Percentiles rank a stretch among this genome's conserved stretches.
These are phyloP conservation scores for Ambispora gerdemannii DNA, from an alignment of 192 early-diverging fungal species.

Conservation along the genomic window DNA sequence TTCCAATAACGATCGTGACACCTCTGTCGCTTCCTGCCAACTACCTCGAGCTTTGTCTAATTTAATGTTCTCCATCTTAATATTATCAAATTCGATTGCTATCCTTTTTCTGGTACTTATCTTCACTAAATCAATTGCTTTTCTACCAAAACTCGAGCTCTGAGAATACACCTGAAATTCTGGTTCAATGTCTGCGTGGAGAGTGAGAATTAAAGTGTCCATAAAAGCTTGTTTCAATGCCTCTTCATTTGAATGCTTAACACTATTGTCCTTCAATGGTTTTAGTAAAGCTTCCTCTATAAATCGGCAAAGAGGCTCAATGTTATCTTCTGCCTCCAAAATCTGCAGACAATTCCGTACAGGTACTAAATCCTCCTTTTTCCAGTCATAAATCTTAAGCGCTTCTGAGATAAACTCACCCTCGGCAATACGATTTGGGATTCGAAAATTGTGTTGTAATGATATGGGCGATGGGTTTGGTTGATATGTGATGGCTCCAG, in stretches of 20 bases:
- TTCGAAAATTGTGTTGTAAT: conserved; percentile 4
- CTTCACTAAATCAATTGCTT: not conserved
- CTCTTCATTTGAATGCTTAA: conserved; percentile 17
- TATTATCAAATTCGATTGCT: conserved; percentile 10
- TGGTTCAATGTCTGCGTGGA: conserved; percentile 3
- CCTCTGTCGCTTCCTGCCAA: not conserved
- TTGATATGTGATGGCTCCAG: conserved; percentile 21
- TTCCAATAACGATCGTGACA: not conserved
- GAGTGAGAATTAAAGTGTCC: conserved; percentile 8
- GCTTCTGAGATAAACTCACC: not conserved
- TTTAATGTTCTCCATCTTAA: conserved; percentile 5
- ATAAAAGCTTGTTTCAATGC: not conserved
- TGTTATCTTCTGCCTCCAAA: conserved; percentile 6
- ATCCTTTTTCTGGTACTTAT: not conserved
- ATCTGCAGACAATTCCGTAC: not conserved
- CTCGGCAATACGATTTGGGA: not conserved
- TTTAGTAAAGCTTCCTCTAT: not conserved
- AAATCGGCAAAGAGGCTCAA: conserved; percentile 15
- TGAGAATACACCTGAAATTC: not conserved
- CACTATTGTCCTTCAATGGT: conserved; percentile 16
- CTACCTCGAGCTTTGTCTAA: not conserved
- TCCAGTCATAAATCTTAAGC: not conserved
- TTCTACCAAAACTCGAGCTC: not conserved
- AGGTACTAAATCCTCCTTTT: conserved; percentile 1
- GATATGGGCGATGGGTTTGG: too few species aligned